Evolutionary conservation across 2,329 filamentous ascomycete species (phyloP).

Genomic region (Endoconidiophora polonica): DNA sequence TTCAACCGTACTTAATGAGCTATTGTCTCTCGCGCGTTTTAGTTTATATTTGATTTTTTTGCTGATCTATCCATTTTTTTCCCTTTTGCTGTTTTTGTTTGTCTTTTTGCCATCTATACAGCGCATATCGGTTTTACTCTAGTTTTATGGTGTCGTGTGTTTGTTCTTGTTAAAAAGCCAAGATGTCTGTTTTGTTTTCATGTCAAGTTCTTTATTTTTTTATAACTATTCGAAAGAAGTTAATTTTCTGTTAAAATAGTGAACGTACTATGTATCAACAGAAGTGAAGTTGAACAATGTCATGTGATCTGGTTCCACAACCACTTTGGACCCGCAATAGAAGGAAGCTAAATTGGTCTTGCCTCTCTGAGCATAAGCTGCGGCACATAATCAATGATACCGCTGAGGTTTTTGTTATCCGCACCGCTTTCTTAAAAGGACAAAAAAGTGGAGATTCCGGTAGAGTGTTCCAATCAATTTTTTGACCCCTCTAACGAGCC

Average conservation of each 20-base stretch:
- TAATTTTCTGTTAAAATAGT: constrained; percentile 3
- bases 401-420: no score
- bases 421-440: no score
- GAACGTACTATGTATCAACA: not conserved
- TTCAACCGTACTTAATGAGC: constrained; percentile 2
- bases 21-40: not conserved
- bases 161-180: constrained; percentile 6
- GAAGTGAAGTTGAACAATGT: no score
- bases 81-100: not conserved
- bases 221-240: not conserved
- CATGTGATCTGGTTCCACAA: no score
- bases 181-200: not conserved
- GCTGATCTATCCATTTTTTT: constrained; percentile 1
- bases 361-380: no score
- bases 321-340: no score
- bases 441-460: no score
- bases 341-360: no score
- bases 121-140: constrained; percentile 9
- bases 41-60: constrained; percentile 5
- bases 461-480: no score
- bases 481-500: no score
- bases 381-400: no score
- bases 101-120: constrained; percentile 7
- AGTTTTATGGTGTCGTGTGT: constrained; percentile 2
- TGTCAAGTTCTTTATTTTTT: constrained; percentile 6